phyloP scores from a whole-genome alignment of 2,329 filamentous ascomycete genomes.

The Aspergillus ibericus region DNA sequence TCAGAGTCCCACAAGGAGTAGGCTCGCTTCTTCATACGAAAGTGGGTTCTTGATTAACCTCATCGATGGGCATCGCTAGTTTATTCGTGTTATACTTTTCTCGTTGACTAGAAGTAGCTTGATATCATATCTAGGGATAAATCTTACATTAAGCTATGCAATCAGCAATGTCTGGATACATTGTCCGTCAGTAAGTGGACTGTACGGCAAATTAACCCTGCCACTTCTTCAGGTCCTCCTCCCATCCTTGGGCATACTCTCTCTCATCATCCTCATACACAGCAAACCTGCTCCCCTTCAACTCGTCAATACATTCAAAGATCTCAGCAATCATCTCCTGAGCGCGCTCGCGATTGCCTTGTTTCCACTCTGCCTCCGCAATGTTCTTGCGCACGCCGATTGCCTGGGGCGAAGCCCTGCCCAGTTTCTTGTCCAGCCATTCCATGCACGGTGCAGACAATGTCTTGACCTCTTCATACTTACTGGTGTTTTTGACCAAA shows the following conservation, averaged over 20 bases:
- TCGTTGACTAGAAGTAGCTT: too few species aligned
- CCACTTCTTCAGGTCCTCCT: not conserved
- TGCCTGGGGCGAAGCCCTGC: not conserved
- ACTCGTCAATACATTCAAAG: not conserved
- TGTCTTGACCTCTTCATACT: not conserved
- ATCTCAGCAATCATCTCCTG: not conserved
- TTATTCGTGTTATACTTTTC: too few species aligned
- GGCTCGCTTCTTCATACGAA: too few species aligned
- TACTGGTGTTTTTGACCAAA: not conserved
- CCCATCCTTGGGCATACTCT: not conserved
- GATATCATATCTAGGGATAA: too few species aligned
- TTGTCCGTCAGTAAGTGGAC: too few species aligned
- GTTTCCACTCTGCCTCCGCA: not conserved
- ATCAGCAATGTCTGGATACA: too few species aligned
- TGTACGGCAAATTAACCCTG: too few species aligned
- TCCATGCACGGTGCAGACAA: not conserved
- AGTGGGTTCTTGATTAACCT: too few species aligned
- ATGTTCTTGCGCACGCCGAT: not conserved
- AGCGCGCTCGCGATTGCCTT: not conserved
- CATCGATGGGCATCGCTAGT: too few species aligned
- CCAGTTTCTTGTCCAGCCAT: not conserved
- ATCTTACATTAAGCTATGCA: too few species aligned
- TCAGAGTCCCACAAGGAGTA: too few species aligned
- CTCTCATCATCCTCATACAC: not conserved
- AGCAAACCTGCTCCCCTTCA: not conserved